phyloP scores from a whole-genome alignment of 2,329 filamentous ascomycete genomes.

The Alternaria novae-zelandiae region DNA sequence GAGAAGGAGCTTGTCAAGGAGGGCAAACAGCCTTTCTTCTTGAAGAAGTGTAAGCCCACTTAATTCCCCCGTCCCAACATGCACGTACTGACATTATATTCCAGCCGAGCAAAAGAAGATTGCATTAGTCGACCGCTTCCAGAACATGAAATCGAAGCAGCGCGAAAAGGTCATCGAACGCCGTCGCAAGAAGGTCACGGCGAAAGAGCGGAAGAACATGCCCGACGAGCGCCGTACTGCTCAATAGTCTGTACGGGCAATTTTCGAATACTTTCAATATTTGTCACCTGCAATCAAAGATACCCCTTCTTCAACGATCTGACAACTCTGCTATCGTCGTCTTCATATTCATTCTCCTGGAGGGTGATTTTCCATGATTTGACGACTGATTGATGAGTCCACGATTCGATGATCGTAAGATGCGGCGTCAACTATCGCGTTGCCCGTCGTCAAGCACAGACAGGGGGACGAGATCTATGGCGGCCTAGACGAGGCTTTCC shows the following conservation, averaged over 20 bases:
- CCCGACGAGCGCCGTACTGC: slow-evolving; percentile 48
- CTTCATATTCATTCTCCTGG: neutral
- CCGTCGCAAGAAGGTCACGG: slow-evolving; percentile 85
- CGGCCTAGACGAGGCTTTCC: neutral
- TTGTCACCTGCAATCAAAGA: neutral
- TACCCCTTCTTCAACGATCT: slow-evolving; percentile 9
- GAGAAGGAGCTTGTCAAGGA: slow-evolving; percentile 86
- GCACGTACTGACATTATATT: slow-evolving; percentile 20
- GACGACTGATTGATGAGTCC: neutral
- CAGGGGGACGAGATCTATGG: neutral
- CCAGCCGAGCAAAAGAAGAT: slow-evolving; percentile 84
- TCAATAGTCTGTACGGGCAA: neutral
- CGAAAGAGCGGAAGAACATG: slow-evolving; percentile 77
- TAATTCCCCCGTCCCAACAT: neutral
- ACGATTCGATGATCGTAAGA: neutral
- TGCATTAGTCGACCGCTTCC: slow-evolving; percentile 78
- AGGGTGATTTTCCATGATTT: neutral
- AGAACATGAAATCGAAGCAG: slow-evolving; percentile 83
- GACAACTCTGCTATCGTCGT: neutral
- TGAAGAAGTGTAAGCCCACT: slow-evolving; percentile 69
- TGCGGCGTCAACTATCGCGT: neutral
- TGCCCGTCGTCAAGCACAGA: neutral
- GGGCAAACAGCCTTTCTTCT: slow-evolving; percentile 90
- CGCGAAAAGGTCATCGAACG: slow-evolving; percentile 84
- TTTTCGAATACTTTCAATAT: neutral